phyloP scores from a whole-genome alignment of 2,329 filamentous ascomycete species.

The Calonectria crousiana region DNA sequence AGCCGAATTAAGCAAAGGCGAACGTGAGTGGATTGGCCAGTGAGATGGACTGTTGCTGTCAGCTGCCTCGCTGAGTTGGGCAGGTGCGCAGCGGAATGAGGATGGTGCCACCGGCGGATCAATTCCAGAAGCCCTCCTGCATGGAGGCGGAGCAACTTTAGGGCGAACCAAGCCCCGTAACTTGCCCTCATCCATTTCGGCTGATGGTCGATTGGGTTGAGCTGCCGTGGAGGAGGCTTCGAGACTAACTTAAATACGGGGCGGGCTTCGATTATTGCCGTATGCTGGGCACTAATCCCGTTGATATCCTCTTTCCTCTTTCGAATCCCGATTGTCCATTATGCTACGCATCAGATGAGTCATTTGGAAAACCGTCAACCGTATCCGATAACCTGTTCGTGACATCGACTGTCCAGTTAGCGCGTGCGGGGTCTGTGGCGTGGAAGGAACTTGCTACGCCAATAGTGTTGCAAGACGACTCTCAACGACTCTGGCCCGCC shows the following conservation, averaged over 20 bases:
- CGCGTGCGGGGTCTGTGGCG: neutral
- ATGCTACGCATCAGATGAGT: neutral
- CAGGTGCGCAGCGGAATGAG: neutral
- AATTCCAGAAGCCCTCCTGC: neutral
- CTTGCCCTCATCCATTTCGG: too few species aligned
- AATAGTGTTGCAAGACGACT: neutral
- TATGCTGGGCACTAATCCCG: neutral
- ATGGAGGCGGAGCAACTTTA: neutral
- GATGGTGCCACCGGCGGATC: neutral
- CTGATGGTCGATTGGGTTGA: neutral
- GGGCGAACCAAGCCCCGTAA: neutral
- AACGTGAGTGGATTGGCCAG: neutral
- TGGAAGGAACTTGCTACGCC: neutral
- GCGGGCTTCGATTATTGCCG: neutral
- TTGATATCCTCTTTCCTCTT: neutral
- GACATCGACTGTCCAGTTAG: neutral
- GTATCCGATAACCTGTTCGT: neutral
- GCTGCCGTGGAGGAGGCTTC: neutral
- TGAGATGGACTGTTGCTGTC: neutral
- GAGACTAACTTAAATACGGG: conserved; percentile 4
- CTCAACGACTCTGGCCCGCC: neutral
- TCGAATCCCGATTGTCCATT: neutral
- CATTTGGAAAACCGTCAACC: neutral
- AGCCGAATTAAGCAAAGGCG: neutral
- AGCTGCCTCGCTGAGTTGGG: neutral